Percentiles rank a stretch among this genome's conserved stretches.
These are phyloP conservation scores for Rhizopogon vinicolor DNA, from an alignment of 768 basidiomycete species.

Conservation along the genomic window DNA sequence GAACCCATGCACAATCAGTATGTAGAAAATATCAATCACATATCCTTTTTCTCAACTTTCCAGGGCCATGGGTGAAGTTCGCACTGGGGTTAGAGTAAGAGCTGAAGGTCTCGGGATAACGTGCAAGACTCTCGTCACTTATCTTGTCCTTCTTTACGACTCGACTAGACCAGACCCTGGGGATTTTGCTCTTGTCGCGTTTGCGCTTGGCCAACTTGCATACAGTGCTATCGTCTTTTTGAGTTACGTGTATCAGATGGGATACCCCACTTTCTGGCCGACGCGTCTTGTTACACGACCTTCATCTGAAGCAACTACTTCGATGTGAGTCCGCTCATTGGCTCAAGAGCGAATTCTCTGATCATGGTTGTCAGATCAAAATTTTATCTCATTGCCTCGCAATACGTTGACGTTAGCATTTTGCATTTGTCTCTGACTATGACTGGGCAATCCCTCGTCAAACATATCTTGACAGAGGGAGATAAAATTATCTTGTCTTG, in stretches of 20 bases:
- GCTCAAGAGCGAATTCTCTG: not conserved
- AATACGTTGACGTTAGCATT: constrained; percentile 42
- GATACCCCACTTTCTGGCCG: constrained; percentile 30
- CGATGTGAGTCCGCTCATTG: constrained; percentile 12
- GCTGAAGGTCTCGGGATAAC: constrained; percentile 86
- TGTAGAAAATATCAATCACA: constrained; percentile 9
- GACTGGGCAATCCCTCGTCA: constrained; percentile 85
- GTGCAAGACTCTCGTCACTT: constrained; percentile 66
- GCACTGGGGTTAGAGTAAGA: constrained; percentile 67
- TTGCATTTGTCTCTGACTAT: constrained; percentile 73
- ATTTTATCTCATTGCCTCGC: constrained; percentile 3
- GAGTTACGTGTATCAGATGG: constrained; percentile 48
- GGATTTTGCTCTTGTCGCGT: constrained; percentile 67
- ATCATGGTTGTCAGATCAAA: not conserved
- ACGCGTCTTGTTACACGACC: constrained; percentile 18
- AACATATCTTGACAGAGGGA: constrained; percentile 94
- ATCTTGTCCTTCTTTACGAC: constrained; percentile 57
- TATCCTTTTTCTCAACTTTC: constrained; percentile 15
- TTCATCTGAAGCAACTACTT: not conserved
- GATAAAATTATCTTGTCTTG: constrained; percentile 87
- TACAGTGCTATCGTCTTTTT: constrained; percentile 60
- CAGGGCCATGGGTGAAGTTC: constrained; percentile 65
- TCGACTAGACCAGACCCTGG: constrained; percentile 25
- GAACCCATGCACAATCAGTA: constrained; percentile 82
- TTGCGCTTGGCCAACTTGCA: constrained; percentile 78